phyloP scores from a whole-genome alignment of 768 basidiomycete genomes.

The Boletus bicolor region DNA sequence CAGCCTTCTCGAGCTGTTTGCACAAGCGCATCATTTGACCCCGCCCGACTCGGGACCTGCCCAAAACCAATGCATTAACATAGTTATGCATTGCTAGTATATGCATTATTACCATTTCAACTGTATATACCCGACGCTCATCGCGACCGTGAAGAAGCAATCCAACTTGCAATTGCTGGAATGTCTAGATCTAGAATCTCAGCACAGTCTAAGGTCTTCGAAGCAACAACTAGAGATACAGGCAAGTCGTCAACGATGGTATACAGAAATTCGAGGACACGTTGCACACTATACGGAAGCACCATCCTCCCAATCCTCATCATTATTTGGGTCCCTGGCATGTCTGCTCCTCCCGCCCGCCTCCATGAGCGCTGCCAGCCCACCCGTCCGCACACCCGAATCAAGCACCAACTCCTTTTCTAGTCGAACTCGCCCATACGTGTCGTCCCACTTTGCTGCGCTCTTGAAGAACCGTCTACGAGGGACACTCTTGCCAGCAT shows the following conservation, averaged over 20 bases:
- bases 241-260: background rate
- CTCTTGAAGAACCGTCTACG: constrained; percentile 62
- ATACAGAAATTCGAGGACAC: background rate
- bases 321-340: constrained; percentile 10
- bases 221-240: constrained; percentile 11
- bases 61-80: background rate
- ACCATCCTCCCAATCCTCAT: constrained; percentile 34
- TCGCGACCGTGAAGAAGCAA: background rate
- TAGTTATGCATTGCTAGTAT: background rate
- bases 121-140: constrained; percentile 1
- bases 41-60: background rate
- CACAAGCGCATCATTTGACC: background rate
- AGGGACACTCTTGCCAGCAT: constrained; percentile 28
- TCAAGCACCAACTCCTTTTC: constrained; percentile 26
- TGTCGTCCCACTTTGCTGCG: constrained; percentile 35
- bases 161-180: background rate
- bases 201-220: background rate
- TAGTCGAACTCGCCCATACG: constrained; percentile 21
- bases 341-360: constrained; percentile 20
- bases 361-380: constrained; percentile 26
- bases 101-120: background rate
- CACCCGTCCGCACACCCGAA: constrained; percentile 8
- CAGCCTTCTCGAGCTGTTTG: too few species aligned
- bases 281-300: constrained; percentile 17
- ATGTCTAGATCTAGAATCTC: background rate